A percentile compares a stretch with the other conserved stretches of the same genome.
phyloP scores from a whole-genome alignment of 768 basidiomycete genomes.

The Trametes meyenii region DNA sequence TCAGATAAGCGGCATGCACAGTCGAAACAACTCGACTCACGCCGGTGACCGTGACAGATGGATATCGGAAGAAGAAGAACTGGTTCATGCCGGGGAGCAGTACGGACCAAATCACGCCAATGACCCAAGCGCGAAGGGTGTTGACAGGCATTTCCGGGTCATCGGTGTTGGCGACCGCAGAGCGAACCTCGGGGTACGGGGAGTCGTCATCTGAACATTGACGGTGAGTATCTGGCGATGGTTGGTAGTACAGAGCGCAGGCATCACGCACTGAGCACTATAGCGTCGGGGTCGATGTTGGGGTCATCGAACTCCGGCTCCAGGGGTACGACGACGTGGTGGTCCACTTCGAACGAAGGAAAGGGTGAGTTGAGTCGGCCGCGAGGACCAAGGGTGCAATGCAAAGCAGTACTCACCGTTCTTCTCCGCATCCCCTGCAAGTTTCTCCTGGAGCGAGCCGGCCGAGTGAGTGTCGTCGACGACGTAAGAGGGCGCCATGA shows the following conservation, averaged over 20 bases:
- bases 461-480: slow-evolving; percentile 17
- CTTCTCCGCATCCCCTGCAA: slow-evolving; percentile 23
- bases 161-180: slow-evolving; percentile 52
- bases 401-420: slow-evolving; percentile 11
- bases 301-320: slow-evolving; percentile 36
- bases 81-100: slow-evolving; percentile 78
- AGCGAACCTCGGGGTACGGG: slow-evolving; percentile 56
- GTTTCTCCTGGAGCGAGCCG: slow-evolving; percentile 25
- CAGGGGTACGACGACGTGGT: slow-evolving; percentile 3
- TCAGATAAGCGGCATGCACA: neutral
- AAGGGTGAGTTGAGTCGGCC: neutral
- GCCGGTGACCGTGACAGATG: slow-evolving; percentile 39
- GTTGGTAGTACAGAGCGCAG: neutral
- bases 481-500: slow-evolving; percentile 16
- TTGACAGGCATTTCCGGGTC: slow-evolving; percentile 44
- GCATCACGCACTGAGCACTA: slow-evolving; percentile 24
- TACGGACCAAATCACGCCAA: slow-evolving; percentile 52
- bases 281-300: slow-evolving; percentile 36
- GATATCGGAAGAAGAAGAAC: slow-evolving; percentile 76
- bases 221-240: neutral
- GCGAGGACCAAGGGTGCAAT: neutral
- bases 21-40: slow-evolving; percentile 22
- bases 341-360: neutral
- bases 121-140: slow-evolving; percentile 42
- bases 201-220: slow-evolving; percentile 45